Evolutionary conservation across 345 rosid species (phyloP).

Genomic region (Citrus trifoliata): DNA sequence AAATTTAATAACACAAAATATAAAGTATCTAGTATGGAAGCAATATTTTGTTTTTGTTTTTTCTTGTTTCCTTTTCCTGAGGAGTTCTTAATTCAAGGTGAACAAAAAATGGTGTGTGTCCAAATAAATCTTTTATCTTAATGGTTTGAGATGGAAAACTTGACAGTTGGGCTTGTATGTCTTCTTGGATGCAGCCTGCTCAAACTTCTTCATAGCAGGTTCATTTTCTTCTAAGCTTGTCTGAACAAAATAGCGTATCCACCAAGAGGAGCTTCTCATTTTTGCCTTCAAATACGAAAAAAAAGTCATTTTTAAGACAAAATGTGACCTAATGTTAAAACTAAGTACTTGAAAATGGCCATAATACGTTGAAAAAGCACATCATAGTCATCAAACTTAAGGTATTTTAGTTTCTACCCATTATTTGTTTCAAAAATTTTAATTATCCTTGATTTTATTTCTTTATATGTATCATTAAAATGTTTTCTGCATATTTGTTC

Average conservation of each 20-base stretch:
- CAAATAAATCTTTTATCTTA: conserved; percentile 18
- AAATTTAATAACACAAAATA: conserved; percentile 9
- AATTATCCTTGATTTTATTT: background rate
- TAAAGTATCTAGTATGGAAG: background rate
- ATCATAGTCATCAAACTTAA: background rate
- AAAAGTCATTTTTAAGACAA: conserved; percentile 1
- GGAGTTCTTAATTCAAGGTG: background rate
- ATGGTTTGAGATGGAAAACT: conserved; percentile 84
- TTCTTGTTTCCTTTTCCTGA: background rate
- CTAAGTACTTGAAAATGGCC: background rate
- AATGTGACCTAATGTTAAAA: background rate
- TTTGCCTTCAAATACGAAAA: conserved; percentile 43
- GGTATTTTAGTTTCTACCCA: background rate
- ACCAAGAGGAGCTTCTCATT: conserved; percentile 74
- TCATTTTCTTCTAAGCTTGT: conserved; percentile 65
- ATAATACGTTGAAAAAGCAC: background rate
- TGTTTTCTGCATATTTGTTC: background rate
- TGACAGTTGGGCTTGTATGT: conserved; percentile 77
- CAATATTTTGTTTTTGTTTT: background rate
- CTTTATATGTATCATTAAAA: background rate
- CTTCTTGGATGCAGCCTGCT: conserved; percentile 60
- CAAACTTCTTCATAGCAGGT: conserved; percentile 51
- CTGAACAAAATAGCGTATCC: conserved; percentile 64
- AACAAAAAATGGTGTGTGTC: background rate
- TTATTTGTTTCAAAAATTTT: background rate